Percentiles rank a stretch among this genome's conserved stretches.
phyloP scores from a whole-genome alignment of 352 stramenopile genomes.

The Hyaloperonospora brassicae region DNA sequence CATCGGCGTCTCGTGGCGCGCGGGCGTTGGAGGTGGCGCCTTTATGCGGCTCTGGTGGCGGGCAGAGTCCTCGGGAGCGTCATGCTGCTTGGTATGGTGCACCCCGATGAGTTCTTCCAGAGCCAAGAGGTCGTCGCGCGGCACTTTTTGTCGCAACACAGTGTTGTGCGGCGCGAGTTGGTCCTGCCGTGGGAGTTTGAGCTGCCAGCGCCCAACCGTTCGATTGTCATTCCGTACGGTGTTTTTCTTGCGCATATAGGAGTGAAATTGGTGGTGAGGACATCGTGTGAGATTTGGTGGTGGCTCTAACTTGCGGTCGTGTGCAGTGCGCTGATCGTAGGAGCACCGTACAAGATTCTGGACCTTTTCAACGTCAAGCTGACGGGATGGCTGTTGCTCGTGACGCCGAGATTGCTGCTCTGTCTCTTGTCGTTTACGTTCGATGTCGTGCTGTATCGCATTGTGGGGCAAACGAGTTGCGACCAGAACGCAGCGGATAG shows the following conservation, averaged over 20 bases:
- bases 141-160: conserved; percentile 26
- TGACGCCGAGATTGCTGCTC: conserved; percentile 53
- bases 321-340: conserved; percentile 38
- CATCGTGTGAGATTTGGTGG: too few species aligned
- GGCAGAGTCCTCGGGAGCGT: conserved; percentile 33
- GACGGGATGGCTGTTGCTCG: conserved; percentile 38
- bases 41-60: conserved; percentile 32
- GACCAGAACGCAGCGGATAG: conserved; percentile 13
- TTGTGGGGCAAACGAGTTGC: conserved; percentile 30
- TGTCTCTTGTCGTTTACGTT: conserved; percentile 49
- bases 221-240: conserved; percentile 61
- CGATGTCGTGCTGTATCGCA: conserved; percentile 38
- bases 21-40: too few species aligned
- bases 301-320: too few species aligned
- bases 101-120: conserved; percentile 85
- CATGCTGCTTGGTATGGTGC: conserved; percentile 48
- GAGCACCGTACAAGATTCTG: conserved; percentile 42
- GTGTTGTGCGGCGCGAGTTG: conserved; percentile 26
- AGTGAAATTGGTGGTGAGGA: too few species aligned
- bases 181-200: conserved; percentile 75
- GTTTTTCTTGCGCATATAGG: too few species aligned
- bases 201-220: conserved; percentile 54
- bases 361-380: conserved; percentile 30
- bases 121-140: conserved; percentile 77
- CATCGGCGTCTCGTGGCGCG: too few species aligned